Evolutionary conservation across 2,329 filamentous ascomycete genomes (phyloP), one percentile per base, ranked within the genome.

Genomic region (Fusarium sp.): DNA sequence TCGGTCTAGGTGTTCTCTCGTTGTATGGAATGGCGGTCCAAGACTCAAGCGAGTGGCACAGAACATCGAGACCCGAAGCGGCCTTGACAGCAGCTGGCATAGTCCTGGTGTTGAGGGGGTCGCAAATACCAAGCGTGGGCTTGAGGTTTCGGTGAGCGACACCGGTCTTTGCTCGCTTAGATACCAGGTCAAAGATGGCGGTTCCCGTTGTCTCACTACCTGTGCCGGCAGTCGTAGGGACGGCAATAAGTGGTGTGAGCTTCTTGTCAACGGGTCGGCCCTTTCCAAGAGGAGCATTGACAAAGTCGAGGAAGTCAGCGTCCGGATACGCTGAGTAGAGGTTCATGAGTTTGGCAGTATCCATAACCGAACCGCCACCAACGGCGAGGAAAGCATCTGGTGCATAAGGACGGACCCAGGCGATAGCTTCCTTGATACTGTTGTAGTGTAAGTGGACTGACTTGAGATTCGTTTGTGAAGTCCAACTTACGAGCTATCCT

Each of bases 281-380:
- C 68, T 92, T 93, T 63, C 96, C 96, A 0, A 98, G 83, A 0
- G 96, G 96, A 1, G 95, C 95, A 77, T 98, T 98, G 80, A 99
- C 96, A 69, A 99, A 99, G 84, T 99, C 95, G 37, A 98, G 86
- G 78, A 99, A 98, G 74, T 96, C 93, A 34, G 95, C 95, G 10
- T 98, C 92, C 0, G 94, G 94, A 78, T 94, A 98, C 68, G 89
- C 90, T 1, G 91, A 92, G 82, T 98, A 98, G 1, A 99, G 87
- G 78, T 99, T 99, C 94, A 99, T 98, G 59, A 99, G 86, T 82
- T 99, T 99, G 57, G 96, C 95, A 1, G 96, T 99, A 81, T 99
- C 96, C 72, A 99, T 99, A 71, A 98, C 96, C 41, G 93, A 97
- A 40, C 96, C 96, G 73, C 80, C 87, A 28, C 92, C 96, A 18